Conservation (phyloP, 139 green algal genomes). For the Pleodorina starrii region DNA sequence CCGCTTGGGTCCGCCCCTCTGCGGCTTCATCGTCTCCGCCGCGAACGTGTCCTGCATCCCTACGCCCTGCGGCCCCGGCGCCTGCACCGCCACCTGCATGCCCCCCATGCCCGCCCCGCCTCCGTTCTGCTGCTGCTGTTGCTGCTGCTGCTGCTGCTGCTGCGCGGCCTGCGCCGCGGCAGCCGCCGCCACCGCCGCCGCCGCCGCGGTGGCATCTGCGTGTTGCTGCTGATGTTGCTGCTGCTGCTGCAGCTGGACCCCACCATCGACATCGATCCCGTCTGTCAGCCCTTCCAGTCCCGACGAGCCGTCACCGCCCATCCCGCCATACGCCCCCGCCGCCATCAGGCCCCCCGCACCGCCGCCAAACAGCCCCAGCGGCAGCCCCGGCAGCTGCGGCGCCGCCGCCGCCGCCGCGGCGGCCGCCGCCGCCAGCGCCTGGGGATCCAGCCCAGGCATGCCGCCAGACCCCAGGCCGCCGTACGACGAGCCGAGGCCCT, state of each 20-base stretch:
- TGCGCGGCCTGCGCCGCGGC: neutral
- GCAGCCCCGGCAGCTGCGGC: neutral
- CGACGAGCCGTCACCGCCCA: neutral
- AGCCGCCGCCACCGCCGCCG: neutral
- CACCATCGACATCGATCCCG: neutral
- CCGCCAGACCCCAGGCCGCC: neutral
- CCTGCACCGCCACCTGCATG: neutral
- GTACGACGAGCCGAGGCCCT: neutral
- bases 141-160: neutral
- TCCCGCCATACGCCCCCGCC: neutral
- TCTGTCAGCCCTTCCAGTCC: neutral
- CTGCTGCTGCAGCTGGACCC: too few species aligned
- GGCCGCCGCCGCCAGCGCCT: neutral
- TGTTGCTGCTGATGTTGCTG: neutral
- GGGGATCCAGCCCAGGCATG: neutral
- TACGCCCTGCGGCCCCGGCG: neutral
- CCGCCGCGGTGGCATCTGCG: neutral
- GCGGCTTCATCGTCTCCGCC: neutral
- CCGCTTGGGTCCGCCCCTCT: constrained; percentile 34
- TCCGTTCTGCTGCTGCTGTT: neutral
- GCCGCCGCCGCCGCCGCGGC: neutral
- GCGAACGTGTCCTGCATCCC: neutral
- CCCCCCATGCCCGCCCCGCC: neutral
- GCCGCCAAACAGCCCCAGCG: constrained; percentile 13
- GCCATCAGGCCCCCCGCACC: neutral